Conservation (phyloP, 2,329 filamentous ascomycete species). For the Fusarium lateritium region DNA sequence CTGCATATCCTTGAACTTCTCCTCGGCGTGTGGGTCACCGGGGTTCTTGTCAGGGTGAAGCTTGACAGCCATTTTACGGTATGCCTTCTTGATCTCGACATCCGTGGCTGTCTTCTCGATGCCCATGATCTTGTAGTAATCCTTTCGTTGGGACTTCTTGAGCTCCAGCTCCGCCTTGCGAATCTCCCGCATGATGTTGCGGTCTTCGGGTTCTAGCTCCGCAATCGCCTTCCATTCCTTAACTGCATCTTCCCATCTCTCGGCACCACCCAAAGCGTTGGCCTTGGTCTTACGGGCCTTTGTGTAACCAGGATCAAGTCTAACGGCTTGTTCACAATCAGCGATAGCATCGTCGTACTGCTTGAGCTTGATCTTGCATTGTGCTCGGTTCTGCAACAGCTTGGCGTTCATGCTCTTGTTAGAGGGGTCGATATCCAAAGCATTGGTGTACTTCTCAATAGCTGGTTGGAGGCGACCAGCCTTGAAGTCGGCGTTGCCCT, state of each 20-base stretch:
- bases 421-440: constrained; percentile 85
- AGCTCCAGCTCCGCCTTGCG: constrained; percentile 92
- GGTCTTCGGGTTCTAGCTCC: constrained; percentile 87
- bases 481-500: constrained; percentile 94
- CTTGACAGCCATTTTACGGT: constrained; percentile 92
- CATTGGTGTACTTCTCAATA: constrained; percentile 86
- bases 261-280: constrained; percentile 87
- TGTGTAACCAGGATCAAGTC: constrained; percentile 85
- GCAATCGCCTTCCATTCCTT: constrained; percentile 89
- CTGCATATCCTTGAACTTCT: constrained; percentile 96
- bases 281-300: constrained; percentile 96
- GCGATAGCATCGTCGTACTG: constrained; percentile 84
- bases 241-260: constrained; percentile 92
- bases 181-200: constrained; percentile 85
- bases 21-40: constrained; percentile 85
- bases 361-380: constrained; percentile 87
- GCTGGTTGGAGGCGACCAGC: constrained; percentile 83
- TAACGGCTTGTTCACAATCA: constrained; percentile 88
- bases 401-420: constrained; percentile 97
- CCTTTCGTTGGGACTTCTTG: constrained; percentile 97
- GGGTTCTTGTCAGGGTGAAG: constrained; percentile 99
- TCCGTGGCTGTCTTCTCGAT: constrained; percentile 89
- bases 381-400: constrained; percentile 91
- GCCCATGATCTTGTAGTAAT: constrained; percentile 98
- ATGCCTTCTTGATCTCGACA: constrained; percentile 93